Evolutionary conservation across 768 basidiomycete species (phyloP), one percentile per base, ranked within the genome.

Genomic region (Imleria badia): DNA sequence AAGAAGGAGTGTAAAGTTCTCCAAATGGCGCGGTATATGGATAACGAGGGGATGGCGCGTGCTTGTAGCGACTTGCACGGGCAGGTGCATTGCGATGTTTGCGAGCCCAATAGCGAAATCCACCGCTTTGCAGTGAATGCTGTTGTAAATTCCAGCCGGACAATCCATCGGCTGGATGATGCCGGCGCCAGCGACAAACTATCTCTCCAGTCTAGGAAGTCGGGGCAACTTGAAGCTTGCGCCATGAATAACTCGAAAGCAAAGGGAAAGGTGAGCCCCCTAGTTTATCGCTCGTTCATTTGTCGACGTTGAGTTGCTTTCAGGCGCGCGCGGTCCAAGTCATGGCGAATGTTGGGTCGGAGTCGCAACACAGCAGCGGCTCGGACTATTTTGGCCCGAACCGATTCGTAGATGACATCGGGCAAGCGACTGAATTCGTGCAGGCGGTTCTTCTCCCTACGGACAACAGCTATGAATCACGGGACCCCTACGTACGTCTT

Each of bases 21-120:
- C 13, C 31, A 40, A n/a, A 14, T 30, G 36, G 48, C 33, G 13
- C 10, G 15, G 3, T 30, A 14, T 15, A 1, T 59, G 47, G 54
- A 59, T 29, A 46, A 54, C 1, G 33, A 31, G 11, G 5, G 23
- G 1, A n/a, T 45, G 31, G 54, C 47, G 0, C 29, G 17, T 3
- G 13, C 17, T 2, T 59, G 58, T 23, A 1, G 17, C 0, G 19
- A 33, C 7, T 8, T 40, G 15, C 22, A 6, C 0, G 51, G 29
- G 5, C 54, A 52, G 6, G 55, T 56, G 0, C 54, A 26, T 1
- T 59, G 58, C 2, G 54, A 59, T 8, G 3, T 56, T 26, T 59
- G 58, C 22, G 3, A 41, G 3, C 58, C 58, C 2, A 2, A 33
- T 8, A 19, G 42, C 29, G 42, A 52, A 19, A 56, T 56, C 2